Evolutionary conservation across 1,139 yeast species (phyloP).

Genomic region (Yamadazyma mexicana): DNA sequence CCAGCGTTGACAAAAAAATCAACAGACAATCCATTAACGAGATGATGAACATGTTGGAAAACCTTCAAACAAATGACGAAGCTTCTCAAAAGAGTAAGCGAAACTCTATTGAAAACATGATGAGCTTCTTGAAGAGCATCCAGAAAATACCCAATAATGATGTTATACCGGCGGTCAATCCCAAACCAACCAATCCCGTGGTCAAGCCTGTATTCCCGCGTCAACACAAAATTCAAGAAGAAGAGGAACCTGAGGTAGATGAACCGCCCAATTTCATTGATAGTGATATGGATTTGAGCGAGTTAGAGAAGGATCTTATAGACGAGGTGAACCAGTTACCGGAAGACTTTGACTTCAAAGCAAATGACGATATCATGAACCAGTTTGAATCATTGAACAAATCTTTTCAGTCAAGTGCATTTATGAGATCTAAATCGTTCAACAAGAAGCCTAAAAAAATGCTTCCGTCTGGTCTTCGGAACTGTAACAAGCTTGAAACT

Average conservation of each 20-base stretch:
- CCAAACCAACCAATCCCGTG: background rate
- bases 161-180: background rate
- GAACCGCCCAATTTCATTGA: slow-evolving; percentile 4
- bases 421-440: slow-evolving; percentile 34
- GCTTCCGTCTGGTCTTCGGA: slow-evolving; percentile 11
- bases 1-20: slow-evolving; percentile 7
- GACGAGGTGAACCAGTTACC: slow-evolving; percentile 61
- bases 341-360: slow-evolving; percentile 57
- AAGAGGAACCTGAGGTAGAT: slow-evolving; percentile 3
- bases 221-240: background rate
- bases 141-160: slow-evolving; percentile 11
- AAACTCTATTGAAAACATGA: slow-evolving; percentile 19
- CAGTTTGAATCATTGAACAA: slow-evolving; percentile 16
- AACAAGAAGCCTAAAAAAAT: slow-evolving; percentile 38
- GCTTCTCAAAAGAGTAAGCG: slow-evolving; percentile 14
- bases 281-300: slow-evolving; percentile 15
- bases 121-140: slow-evolving; percentile 17
- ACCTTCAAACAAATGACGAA: slow-evolving; percentile 16
- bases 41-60: slow-evolving; percentile 26
- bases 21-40: slow-evolving; percentile 26
- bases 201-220: background rate
- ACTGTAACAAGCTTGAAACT: slow-evolving; percentile 47
- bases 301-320: slow-evolving; percentile 37
- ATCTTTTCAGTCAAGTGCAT: slow-evolving; percentile 15
- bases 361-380: slow-evolving; percentile 18